Percentiles rank a stretch among this genome's conserved stretches.
phyloP scores from a whole-genome alignment of 1,139 yeast species.

The Blastobotrys raffinosifermentans region DNA sequence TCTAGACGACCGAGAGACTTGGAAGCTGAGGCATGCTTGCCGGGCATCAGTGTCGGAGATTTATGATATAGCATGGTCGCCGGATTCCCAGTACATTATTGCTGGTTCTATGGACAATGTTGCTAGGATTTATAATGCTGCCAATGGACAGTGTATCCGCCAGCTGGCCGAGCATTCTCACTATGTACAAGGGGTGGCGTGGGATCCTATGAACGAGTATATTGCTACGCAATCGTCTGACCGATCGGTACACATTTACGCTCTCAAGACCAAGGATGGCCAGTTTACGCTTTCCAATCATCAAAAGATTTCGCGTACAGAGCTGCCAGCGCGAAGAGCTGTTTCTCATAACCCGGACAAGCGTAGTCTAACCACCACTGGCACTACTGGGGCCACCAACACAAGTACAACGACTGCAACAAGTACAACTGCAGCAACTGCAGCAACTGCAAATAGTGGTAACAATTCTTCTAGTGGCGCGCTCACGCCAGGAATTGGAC shows the following conservation, averaged over 20 bases:
- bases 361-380: background rate
- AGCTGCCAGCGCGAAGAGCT: conserved; percentile 28
- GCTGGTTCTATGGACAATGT: conserved; percentile 91
- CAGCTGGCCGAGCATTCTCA: conserved; percentile 73
- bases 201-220: conserved; percentile 83
- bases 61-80: conserved; percentile 90
- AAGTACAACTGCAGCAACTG: no score
- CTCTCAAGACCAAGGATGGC: conserved; percentile 33
- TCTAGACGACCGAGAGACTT: conserved; percentile 57
- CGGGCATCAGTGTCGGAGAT: conserved; percentile 67
- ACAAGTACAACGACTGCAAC: no score
- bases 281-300: conserved; percentile 38
- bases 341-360: conserved; percentile 4
- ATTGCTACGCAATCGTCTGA: conserved; percentile 90
- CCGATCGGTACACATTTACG: conserved; percentile 66
- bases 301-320: conserved; percentile 43
- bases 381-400: background rate
- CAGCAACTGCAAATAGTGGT: no score
- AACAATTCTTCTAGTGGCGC: no score
- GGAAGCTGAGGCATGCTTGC: conserved; percentile 56
- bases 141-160: conserved; percentile 53
- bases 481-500: no score
- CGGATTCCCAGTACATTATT: conserved; percentile 65
- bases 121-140: conserved; percentile 59
- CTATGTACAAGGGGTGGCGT: conserved; percentile 89